phyloP scores from a whole-genome alignment of 306 rosid genomes.

The Leucaena leucocephala region DNA sequence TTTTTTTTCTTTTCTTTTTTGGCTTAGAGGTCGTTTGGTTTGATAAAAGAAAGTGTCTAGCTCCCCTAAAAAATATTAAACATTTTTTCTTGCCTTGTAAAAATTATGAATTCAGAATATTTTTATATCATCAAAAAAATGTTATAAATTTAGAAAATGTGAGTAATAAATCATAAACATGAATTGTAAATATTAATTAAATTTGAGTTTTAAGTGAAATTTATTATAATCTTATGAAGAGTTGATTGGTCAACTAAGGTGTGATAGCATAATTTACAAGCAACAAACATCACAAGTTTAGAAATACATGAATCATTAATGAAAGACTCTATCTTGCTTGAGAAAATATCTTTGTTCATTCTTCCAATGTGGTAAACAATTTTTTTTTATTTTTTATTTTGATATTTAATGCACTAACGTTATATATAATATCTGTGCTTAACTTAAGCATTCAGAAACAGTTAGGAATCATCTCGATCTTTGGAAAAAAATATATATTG shows the following conservation, averaged over 20 bases:
- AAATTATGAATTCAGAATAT: background rate
- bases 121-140: background rate
- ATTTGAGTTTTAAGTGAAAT: background rate
- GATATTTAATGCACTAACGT: background rate
- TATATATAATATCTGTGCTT: background rate
- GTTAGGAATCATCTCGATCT: slow-evolving; percentile 23
- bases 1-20: too few species aligned
- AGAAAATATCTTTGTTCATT: background rate
- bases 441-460: slow-evolving; percentile 19
- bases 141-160: background rate
- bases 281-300: slow-evolving; percentile 6
- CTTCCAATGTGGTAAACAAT: slow-evolving; percentile 9
- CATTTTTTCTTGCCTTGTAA: too few species aligned
- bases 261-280: slow-evolving; percentile 1
- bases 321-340: background rate
- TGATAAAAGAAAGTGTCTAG: too few species aligned
- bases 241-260: slow-evolving; percentile 3
- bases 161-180: too few species aligned
- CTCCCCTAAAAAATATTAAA: too few species aligned
- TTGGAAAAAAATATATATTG: background rate
- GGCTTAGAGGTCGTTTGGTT: background rate
- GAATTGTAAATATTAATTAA: too few species aligned
- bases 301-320: slow-evolving; percentile 1
- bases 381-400: background rate
- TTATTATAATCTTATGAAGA: background rate